These are phyloP conservation scores for Talaromyces sp. DNA, from an alignment of 2,329 filamentous ascomycete genomes.

Conservation along the genomic window DNA sequence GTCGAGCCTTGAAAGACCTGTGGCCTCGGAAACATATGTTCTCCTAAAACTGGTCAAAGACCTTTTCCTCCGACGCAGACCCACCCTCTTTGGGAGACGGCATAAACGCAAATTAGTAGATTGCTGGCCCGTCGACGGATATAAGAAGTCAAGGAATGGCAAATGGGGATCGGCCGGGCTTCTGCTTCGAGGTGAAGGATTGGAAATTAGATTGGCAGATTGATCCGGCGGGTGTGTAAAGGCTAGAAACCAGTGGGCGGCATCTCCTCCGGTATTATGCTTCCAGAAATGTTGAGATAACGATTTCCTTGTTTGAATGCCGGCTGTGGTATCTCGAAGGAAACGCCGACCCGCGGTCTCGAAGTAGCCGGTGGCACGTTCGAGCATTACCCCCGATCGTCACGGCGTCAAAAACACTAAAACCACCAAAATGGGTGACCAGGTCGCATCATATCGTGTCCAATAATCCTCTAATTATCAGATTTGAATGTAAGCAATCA, in stretches of 20 bases:
- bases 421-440: constrained; percentile 26
- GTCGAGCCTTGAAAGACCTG: constrained; percentile 4
- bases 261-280: constrained; percentile 33
- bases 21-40: constrained; percentile 30
- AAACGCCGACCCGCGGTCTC: constrained; percentile 53
- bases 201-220: constrained; percentile 18
- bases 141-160: constrained; percentile 44
- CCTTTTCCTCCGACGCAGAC: constrained; percentile 32
- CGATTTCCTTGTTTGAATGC: constrained; percentile 40
- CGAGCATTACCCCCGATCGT: constrained; percentile 52
- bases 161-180: constrained; percentile 22
- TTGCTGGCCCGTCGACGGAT: constrained; percentile 36
- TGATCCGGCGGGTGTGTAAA: constrained; percentile 29
- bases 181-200: constrained; percentile 11
- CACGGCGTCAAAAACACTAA: constrained; percentile 30
- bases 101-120: constrained; percentile 25
- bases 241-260: constrained; percentile 37
- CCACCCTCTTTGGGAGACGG: constrained; percentile 26
- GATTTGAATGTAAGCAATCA: constrained; percentile 3
- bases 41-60: constrained; percentile 23
- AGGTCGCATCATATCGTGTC: constrained; percentile 32
- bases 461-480: not conserved
- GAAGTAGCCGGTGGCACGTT: constrained; percentile 54
- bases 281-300: constrained; percentile 42
- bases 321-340: constrained; percentile 43